phyloP scores from a whole-genome alignment of 805 yeast genomes.

The Yamadazyma nakazawae region DNA sequence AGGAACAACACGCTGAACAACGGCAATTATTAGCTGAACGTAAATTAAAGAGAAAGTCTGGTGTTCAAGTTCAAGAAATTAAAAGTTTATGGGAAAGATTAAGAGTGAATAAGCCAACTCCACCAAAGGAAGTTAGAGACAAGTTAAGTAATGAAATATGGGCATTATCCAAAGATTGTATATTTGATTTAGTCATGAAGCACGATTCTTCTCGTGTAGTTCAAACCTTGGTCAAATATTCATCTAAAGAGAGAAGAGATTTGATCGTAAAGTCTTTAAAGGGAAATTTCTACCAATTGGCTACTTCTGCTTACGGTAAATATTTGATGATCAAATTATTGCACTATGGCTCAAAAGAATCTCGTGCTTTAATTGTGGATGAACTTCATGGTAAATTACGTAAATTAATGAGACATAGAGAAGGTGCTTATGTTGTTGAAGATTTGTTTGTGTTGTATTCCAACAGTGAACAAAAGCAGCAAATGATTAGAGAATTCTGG shows the following conservation, averaged over 20 bases:
- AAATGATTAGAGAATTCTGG: conserved; percentile 94
- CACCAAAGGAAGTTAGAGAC: conserved; percentile 73
- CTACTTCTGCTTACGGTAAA: conserved; percentile 92
- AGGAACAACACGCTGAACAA: conserved; percentile 80
- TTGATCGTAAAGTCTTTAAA: conserved; percentile 63
- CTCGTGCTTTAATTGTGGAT: conserved; percentile 69
- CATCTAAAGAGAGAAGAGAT: conserved; percentile 75
- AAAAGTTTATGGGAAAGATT: conserved; percentile 88
- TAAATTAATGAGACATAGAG: conserved; percentile 92
- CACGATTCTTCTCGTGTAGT: conserved; percentile 97
- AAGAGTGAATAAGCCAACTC: conserved; percentile 78
- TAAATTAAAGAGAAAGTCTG: conserved; percentile 84
- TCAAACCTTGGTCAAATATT: conserved; percentile 86
- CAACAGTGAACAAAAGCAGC: conserved; percentile 76
- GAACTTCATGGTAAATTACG: conserved; percentile 90
- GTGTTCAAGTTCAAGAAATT: conserved; percentile 77
- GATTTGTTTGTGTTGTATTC: conserved; percentile 86
- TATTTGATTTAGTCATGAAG: conserved; percentile 83
- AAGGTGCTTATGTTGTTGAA: conserved; percentile 97
- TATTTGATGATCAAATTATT: conserved; percentile 82
- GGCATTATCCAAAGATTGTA: conserved; percentile 72
- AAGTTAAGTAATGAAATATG: conserved; percentile 81
- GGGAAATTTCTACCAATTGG: conserved; percentile 75
- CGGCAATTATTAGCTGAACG: conserved; percentile 74
- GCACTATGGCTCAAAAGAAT: conserved; percentile 86